phyloP scores from a whole-genome alignment of 306 rosid genomes.

The Canavalia gladiata region DNA sequence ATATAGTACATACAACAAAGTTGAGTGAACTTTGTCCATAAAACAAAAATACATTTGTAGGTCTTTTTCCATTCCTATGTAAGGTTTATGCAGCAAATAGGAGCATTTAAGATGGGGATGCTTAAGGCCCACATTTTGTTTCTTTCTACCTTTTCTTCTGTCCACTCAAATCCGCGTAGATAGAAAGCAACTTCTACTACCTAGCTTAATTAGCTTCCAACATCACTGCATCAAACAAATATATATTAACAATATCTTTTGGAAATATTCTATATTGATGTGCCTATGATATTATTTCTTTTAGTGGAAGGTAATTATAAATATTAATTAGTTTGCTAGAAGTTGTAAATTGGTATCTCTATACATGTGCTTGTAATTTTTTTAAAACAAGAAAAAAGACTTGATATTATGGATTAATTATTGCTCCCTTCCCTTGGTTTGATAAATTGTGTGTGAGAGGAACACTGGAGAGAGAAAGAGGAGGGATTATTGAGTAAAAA shows the following conservation, averaged over 20 bases:
- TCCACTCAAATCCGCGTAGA: slow-evolving; percentile 58
- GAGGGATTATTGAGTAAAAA: too few relatives aligned
- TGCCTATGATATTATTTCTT: background rate
- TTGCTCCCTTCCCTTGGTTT: too few relatives aligned
- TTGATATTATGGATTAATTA: too few relatives aligned
- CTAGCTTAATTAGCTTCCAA: background rate
- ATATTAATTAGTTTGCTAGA: too few relatives aligned
- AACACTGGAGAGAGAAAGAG: too few relatives aligned
- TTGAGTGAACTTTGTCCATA: background rate
- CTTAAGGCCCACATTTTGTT: slow-evolving; percentile 46
- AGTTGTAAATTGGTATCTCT: too few relatives aligned
- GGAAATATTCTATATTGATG: background rate
- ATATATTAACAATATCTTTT: background rate
- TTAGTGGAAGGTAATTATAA: too few relatives aligned
- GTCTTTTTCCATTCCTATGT: slow-evolving; percentile 44
- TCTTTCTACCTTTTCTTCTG: slow-evolving; percentile 25
- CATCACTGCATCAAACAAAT: slow-evolving; percentile 13
- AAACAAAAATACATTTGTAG: background rate
- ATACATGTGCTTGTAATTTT: background rate
- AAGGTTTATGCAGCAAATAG: slow-evolving; percentile 29
- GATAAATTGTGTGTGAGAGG: too few relatives aligned
- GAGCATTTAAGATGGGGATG: slow-evolving; percentile 7
- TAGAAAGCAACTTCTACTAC: slow-evolving; percentile 47
- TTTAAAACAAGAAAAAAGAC: too few relatives aligned
- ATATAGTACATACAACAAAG: background rate